A percentile compares a stretch with the other conserved stretches of the same genome.
These are phyloP conservation scores for Curvularia lunata DNA, from an alignment of 2,329 filamentous ascomycete genomes.

Conservation along the genomic window DNA sequence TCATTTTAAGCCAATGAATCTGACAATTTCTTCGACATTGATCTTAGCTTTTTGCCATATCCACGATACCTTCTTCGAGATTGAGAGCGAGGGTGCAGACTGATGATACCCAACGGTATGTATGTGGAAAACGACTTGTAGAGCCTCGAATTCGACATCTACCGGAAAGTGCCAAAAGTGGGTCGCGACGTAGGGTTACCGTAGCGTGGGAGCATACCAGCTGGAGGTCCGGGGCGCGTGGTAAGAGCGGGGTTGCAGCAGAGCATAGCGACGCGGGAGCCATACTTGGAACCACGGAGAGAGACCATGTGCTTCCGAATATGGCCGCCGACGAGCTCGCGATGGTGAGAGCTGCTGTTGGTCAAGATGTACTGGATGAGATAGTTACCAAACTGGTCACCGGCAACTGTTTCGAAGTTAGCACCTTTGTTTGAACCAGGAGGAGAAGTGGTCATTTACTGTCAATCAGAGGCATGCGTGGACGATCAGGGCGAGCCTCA, in stretches of 20 bases:
- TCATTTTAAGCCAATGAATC: constrained; percentile 41
- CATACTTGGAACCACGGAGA: constrained; percentile 96
- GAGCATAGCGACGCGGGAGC: constrained; percentile 97
- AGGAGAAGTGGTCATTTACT: constrained; percentile 58
- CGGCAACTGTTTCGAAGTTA: constrained; percentile 67
- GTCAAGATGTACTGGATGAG: constrained; percentile 96
- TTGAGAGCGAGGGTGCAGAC: constrained; percentile 38
- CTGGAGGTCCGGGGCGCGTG: constrained; percentile 85
- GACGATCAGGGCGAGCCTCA: constrained; percentile 86
- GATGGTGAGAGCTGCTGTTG: constrained; percentile 84
- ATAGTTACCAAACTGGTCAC: constrained; percentile 99
- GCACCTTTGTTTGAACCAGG: constrained; percentile 5
- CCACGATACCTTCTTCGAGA: constrained; percentile 42
- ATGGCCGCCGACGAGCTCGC: constrained; percentile 89
- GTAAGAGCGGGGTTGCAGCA: constrained; percentile 93
- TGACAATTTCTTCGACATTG: constrained; percentile 41
- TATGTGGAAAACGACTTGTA: constrained; percentile 30
- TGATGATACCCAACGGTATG: constrained; percentile 39
- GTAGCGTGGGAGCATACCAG: constrained; percentile 59
- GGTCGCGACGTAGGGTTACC: constrained; percentile 36
- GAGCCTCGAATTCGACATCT: constrained; percentile 12
- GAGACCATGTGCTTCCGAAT: constrained; percentile 99
- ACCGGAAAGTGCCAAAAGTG: constrained; percentile 42
- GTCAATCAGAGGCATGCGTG: constrained; percentile 95
- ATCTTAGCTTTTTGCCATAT: constrained; percentile 41